phyloP scores from a whole-genome alignment of 139 green algal genomes.

The Coelastrella sp. region DNA sequence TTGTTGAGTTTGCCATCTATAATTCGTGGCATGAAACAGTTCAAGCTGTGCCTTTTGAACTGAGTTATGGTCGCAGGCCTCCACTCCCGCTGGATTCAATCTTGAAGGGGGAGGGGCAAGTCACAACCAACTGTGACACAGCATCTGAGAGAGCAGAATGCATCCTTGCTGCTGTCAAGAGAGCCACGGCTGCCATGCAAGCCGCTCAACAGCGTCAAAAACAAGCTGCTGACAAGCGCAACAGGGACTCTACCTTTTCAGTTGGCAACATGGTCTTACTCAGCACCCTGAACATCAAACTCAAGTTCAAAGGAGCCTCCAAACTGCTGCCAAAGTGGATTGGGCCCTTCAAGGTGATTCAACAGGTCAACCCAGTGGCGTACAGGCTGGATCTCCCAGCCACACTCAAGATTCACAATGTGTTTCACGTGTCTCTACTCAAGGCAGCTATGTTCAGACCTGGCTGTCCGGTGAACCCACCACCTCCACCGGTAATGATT shows the following conservation, averaged over 20 bases:
- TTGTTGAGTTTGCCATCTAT: conserved; percentile 72
- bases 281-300: conserved; percentile 38
- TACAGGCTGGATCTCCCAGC: conserved; percentile 47
- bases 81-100: neutral
- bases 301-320: neutral
- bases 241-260: neutral
- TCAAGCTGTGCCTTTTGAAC: conserved; percentile 54
- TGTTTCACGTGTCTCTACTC: conserved; percentile 44
- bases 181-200: conserved; percentile 1
- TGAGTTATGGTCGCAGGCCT: conserved; percentile 60
- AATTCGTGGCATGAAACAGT: conserved; percentile 50
- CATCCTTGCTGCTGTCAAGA: conserved; percentile 11
- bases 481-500: conserved; percentile 4
- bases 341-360: conserved; percentile 55
- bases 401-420: conserved; percentile 16
- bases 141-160: conserved; percentile 7
- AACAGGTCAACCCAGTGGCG: conserved; percentile 29
- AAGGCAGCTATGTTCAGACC: conserved; percentile 1
- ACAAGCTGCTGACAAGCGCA: neutral
- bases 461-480: neutral
- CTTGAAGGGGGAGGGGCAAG: conserved; percentile 21
- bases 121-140: conserved; percentile 5
- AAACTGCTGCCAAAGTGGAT: conserved; percentile 62
- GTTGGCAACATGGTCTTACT: conserved; percentile 49
- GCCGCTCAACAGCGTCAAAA: conserved; percentile 45